Base-by-base conservation (phyloP, 139 green algal species). In the Chlorella sp. region DNA sequence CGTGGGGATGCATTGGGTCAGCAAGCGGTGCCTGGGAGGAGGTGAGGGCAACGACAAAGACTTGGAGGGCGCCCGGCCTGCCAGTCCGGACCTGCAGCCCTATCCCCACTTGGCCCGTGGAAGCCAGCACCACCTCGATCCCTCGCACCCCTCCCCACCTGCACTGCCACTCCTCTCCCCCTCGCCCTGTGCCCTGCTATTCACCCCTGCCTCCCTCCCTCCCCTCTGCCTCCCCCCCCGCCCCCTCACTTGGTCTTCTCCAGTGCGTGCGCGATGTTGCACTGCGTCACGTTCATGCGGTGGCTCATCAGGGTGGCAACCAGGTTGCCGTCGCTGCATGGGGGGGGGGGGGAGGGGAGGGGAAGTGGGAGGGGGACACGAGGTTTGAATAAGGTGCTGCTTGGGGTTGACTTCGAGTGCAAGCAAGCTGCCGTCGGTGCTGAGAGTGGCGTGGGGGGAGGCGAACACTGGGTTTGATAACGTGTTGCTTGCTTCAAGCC, bases 181-280 rank as follows among this genome's bases (percentile, higher is more conserved):
- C 14, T 28, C 69, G 30, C 69, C 69, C 30, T 2, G 30, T 3
- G 69, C n/a, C n/a, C n/a, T n/a, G n/a, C n/a, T 28, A 3, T 3
- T 28, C 69, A 24, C 14, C 28, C n/a, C n/a, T n/a, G n/a, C n/a
- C 28, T 39, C 69, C 69, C 37, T 16, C 69, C 69, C 69, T 77
- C 4, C 39, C 28, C 34, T 80, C 73, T n/a, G 22, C 69, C 69
- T 77, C 14, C 32, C 28, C 4, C 26, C 73, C 73, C 37, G 1
- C 28, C 39, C 32, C 30, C 84, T 68, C 84, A 88, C 92, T 98
- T 98, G 84, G 95, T 97, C 92, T 97, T 98, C 92, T 98, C 96
- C 71, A 98, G 90, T 19, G 96, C 96, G 86, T 98, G 96, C 34
- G 96, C 96, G 73, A 98, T 98, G 93, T 95, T 97, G 87, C 94